Base-by-base conservation (phyloP, 106 monocot species). In the Triglochin maritima region DNA sequence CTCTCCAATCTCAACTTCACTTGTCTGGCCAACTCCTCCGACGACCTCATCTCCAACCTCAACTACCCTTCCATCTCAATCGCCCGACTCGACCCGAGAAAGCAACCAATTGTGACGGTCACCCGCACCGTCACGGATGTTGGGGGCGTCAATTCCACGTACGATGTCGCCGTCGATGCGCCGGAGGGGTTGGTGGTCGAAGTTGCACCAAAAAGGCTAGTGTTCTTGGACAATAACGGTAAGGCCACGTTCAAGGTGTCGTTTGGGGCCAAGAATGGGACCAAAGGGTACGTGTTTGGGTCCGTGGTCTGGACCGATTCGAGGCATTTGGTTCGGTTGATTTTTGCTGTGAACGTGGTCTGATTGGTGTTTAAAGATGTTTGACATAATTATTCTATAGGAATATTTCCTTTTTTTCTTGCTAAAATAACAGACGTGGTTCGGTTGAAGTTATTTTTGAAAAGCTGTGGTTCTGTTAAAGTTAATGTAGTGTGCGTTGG, bases 21-120 rank as follows among this genome's bases (percentile, higher is more conserved):
- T 54, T 94, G 94, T 71, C 74, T 89, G 0, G 17, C 41, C 4
- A 76, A 76, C 59, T 50, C 84, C 43, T 72, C 80, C 5, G 68
- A 82, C 43, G 66, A 83, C 43, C 86, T 81, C 76, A 84, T 93
- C 75, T 79, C 93, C 59, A 71, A 68, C 63, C 57, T 93, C 79
- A 93, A 93, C 73, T 93, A 93, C 74, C 93, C 93, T 45, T 86
- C 93, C 57, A 88, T 88, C 61, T 88, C 93, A 49, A 52, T 93
- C 4, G 79, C 78, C 10, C 76, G 57, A 47, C 75, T 93, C 47
- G 72, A 78, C n/a, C 4, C 54, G 4, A 59, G 29, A 29, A 29
- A 49, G 9, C 69, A 68, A 5, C 49, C 46, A 3, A 65, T 53
- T 7, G 60, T 46, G 50, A 87, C 65, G 44, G 74, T 94, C 48